Evolutionary conservation across 805 yeast genomes (phyloP).

Genomic region (Saccharomycopsis synnaedendra): DNA sequence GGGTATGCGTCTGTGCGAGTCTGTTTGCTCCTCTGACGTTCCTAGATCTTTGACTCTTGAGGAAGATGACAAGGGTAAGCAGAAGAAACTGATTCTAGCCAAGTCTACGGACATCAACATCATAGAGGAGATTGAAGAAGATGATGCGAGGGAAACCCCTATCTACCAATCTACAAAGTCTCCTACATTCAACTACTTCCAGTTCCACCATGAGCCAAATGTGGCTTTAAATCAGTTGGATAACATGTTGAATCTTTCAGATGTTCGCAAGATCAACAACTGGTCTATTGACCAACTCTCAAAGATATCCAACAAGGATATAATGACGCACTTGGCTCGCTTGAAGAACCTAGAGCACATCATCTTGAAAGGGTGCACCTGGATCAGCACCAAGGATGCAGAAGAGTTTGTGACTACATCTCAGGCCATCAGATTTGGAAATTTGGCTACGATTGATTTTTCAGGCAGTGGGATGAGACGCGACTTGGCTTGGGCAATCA

Average conservation of each 20-base stretch:
- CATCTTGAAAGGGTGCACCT: conserved; percentile 2
- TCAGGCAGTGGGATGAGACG: conserved; percentile 14
- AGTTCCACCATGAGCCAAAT: not conserved
- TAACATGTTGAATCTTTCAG: conserved; percentile 8
- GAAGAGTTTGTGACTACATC: conserved; percentile 1
- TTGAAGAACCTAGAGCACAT: conserved; percentile 2
- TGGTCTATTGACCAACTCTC: conserved; percentile 11
- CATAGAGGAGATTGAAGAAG: not conserved
- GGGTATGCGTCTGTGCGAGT: too few species aligned
- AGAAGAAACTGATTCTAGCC: not conserved
- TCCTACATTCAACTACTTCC: not conserved
- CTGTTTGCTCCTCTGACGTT: not conserved
- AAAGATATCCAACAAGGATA: conserved; percentile 6
- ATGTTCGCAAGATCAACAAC: conserved; percentile 10
- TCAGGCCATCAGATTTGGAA: conserved; percentile 1
- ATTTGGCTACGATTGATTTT: conserved; percentile 8
- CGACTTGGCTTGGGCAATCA: conserved; percentile 15
- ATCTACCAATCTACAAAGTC: not conserved
- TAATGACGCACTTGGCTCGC: conserved; percentile 2
- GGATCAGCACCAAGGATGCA: conserved; percentile 14
- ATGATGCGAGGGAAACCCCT: not conserved
- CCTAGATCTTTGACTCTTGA: not conserved
- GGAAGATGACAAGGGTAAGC: conserved; percentile 1
- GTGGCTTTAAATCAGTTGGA: conserved; percentile 4
- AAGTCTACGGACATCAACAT: too few species aligned